A percentile compares a stretch with the other conserved stretches of the same genome.
Conservation (phyloP, 805 yeast genomes). For the Ogataea sp. region DNA sequence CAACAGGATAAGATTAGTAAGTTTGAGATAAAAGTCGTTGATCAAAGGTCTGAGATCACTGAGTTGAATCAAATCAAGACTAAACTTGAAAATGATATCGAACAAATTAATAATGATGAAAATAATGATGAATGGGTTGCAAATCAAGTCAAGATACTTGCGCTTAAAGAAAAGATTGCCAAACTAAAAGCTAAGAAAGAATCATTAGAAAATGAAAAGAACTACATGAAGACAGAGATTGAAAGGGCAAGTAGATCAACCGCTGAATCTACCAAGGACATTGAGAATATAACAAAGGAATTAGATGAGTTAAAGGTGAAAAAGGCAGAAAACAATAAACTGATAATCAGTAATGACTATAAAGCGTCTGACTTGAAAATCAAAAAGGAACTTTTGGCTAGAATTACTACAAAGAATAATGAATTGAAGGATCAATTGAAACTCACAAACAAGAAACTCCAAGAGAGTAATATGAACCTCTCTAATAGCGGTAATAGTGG, state of each 20-base stretch:
- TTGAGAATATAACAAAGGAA: conserved; percentile 7
- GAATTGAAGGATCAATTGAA: conserved; percentile 8
- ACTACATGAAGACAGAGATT: conserved; percentile 56
- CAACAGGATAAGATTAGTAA: conserved; percentile 29
- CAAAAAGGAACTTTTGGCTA: conserved; percentile 1
- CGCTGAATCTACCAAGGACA: conserved; percentile 31
- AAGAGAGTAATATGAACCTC: too few relatives aligned
- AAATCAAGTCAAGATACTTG: conserved; percentile 35
- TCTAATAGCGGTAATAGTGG: too few relatives aligned
- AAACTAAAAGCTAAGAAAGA: conserved; percentile 35
- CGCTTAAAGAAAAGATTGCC: conserved; percentile 37
- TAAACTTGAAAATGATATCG: conserved; percentile 15
- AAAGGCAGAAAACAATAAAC: too few relatives aligned
- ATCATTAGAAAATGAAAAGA: conserved; percentile 47
- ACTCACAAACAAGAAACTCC: too few relatives aligned
- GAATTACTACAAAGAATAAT: conserved; percentile 1
- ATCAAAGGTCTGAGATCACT: conserved; percentile 16
- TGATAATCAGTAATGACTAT: too few relatives aligned
- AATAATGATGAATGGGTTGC: conserved; percentile 16
- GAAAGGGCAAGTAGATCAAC: conserved; percentile 43
- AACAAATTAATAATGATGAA: background rate
- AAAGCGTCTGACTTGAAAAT: too few relatives aligned
- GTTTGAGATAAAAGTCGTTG: conserved; percentile 15
- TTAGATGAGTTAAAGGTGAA: background rate
- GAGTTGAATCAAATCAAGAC: conserved; percentile 21